These are phyloP conservation scores for Phytophthora syringae DNA, from an alignment of 352 stramenopile species.

Conservation along the genomic window DNA sequence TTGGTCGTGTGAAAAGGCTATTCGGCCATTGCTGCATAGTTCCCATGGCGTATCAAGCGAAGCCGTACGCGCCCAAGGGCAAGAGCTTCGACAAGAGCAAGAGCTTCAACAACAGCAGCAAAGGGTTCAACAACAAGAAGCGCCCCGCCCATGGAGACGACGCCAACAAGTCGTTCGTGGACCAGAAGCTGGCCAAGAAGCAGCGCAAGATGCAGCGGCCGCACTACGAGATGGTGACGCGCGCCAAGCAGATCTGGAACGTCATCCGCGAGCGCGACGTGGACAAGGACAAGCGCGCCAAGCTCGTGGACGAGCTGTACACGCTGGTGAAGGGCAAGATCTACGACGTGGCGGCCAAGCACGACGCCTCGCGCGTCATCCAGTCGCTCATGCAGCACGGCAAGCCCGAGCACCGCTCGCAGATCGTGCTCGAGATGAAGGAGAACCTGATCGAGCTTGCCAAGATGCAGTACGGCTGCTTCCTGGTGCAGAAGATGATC, in stretches of 20 bases:
- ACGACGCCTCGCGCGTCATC: slow-evolving; percentile 96
- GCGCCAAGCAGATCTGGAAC: slow-evolving; percentile 97
- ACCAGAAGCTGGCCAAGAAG: slow-evolving; percentile 91
- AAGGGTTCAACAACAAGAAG: slow-evolving; percentile 65
- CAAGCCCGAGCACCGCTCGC: slow-evolving; percentile 84
- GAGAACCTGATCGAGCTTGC: slow-evolving; percentile 92
- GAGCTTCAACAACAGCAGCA: slow-evolving; percentile 1
- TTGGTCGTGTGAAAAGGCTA: slow-evolving; percentile 6
- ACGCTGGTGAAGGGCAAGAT: slow-evolving; percentile 94
- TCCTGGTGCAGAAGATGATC: slow-evolving; percentile 97
- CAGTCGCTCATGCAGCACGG: slow-evolving; percentile 96
- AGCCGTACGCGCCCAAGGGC: slow-evolving; percentile 34
- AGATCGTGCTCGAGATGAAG: slow-evolving; percentile 92
- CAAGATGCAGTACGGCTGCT: slow-evolving; percentile 98
- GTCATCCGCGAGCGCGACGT: slow-evolving; percentile 91
- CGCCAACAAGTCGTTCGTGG: slow-evolving; percentile 84
- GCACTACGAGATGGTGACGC: slow-evolving; percentile 93
- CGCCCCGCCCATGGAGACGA: slow-evolving; percentile 58
- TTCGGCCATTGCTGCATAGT: background rate
- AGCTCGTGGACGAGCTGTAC: slow-evolving; percentile 92
- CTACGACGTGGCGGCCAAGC: slow-evolving; percentile 94
- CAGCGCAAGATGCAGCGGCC: slow-evolving; percentile 95
- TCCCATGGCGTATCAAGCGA: slow-evolving; percentile 35
- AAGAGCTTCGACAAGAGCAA: slow-evolving; percentile 30
- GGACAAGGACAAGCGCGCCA: slow-evolving; percentile 81